Evolutionary conservation across 2,329 filamentous ascomycete species (phyloP), one percentile per base, ranked within the genome.

Genomic region (Penicillium concentricum): DNA sequence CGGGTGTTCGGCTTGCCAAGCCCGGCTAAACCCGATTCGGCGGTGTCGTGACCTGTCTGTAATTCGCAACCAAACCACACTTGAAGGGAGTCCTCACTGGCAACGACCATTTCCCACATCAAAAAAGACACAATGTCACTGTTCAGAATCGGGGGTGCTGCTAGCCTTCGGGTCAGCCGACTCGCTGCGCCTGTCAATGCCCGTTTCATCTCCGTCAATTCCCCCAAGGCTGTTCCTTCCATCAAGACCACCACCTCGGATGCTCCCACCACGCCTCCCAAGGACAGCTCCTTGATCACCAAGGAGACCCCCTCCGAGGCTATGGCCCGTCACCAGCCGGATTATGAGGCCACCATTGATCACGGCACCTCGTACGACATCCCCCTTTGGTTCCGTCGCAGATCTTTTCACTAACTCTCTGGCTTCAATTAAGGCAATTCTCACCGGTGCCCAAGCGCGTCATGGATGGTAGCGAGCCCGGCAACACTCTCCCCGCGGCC

Each of bases 361-460:
- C 92, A 92, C 78, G 90, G 90, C 61, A 95, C 91, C 63, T 97
- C 92, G 92, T 97, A 84, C 73, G 88, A 69, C 9, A 35, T 16
- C 37, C 62, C 51, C 38, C 39, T 49, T 34, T 34, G 18, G 20
- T 24, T 38, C 42, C 28, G 18, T 37, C 41, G 49, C 47, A 50
- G 53, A 61, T 42, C 54, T 48, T 41, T 48, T 57, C 28, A 51
- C 72, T 76, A 62, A 76, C 66, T 45, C 56, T 53, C 45, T 42
- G 32, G 34, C 53, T 39, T 37, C 28, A 50, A 35, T 50, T 13
- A 71, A 97, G 93, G 59, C 87, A 86, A 71, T 99, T 91, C 77
- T 96, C 93, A 1, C 94, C 93, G 20, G 87, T 97, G 22, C 93
- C 94, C 57, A 92, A 90, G 80, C 84, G 87, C 63, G 84, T 97